These are phyloP conservation scores for Kokia cookei DNA, from an alignment of 441 rosid genomes.

Conservation along the genomic window DNA sequence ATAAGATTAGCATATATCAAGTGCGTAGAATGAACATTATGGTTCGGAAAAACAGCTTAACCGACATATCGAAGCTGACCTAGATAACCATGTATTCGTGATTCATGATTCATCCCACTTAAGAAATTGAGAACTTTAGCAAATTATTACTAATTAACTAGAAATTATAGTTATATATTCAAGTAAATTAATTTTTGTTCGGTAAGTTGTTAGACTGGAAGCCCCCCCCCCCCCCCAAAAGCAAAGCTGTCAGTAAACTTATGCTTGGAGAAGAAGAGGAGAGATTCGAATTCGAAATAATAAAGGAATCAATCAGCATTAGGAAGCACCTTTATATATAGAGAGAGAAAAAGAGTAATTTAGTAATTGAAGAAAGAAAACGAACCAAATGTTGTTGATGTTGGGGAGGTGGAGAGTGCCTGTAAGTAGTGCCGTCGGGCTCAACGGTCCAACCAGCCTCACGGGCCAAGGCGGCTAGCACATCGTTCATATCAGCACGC, in stretches of 20 bases:
- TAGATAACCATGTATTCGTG: not conserved
- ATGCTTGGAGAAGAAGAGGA: not conserved
- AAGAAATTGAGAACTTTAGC: not conserved
- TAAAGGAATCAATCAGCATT: not conserved
- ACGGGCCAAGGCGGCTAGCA: conserved; percentile 70
- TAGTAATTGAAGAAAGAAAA: not conserved
- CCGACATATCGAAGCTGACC: not conserved
- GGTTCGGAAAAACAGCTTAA: not conserved
- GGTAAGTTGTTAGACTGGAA: not conserved
- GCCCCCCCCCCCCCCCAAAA: not conserved
- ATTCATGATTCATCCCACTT: not conserved
- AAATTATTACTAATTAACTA: not conserved
- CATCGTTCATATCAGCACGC: conserved; percentile 86
- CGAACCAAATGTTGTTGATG: conserved; percentile 48
- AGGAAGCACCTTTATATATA: not conserved
- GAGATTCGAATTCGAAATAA: not conserved
- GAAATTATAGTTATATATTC: not conserved
- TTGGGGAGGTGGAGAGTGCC: conserved; percentile 46
- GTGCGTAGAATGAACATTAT: not conserved
- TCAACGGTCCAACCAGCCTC: conserved; percentile 83
- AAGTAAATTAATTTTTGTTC: not conserved
- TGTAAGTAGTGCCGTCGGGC: conserved; percentile 60
- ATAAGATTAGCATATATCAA: not conserved
- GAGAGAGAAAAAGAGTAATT: not conserved
- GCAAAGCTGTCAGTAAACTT: not conserved